These are phyloP conservation scores for Nicotiana paniculata DNA, from an alignment of 257 asterid species.

Conservation along the genomic window DNA sequence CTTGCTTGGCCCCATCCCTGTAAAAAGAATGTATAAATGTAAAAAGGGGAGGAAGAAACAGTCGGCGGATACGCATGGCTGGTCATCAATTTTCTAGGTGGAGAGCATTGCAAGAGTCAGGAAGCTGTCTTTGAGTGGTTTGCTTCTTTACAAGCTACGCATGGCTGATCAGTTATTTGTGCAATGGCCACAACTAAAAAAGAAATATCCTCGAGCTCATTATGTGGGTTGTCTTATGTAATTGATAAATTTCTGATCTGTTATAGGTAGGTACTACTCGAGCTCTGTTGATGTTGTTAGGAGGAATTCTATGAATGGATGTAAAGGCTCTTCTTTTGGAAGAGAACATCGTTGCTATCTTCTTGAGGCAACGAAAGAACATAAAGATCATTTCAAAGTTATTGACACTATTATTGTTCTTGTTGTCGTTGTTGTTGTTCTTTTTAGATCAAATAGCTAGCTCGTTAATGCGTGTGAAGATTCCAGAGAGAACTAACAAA, in stretches of 20 bases:
- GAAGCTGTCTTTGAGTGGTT: slow-evolving; percentile 79
- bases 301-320: background rate
- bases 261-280: background rate
- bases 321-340: background rate
- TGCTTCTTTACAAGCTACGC: slow-evolving; percentile 67
- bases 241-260: background rate
- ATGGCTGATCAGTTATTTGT: slow-evolving; percentile 88
- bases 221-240: slow-evolving; percentile 88
- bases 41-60: background rate
- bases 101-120: slow-evolving; percentile 95
- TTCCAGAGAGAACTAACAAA: background rate
- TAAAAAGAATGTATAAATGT: background rate
- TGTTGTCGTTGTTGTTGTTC: background rate
- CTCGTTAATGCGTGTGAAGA: background rate
- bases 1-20: background rate
- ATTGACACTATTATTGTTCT: background rate
- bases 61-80: background rate
- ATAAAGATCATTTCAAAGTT: background rate
- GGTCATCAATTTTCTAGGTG: slow-evolving; percentile 83
- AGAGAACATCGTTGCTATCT: background rate
- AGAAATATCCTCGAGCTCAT: slow-evolving; percentile 68
- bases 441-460: background rate
- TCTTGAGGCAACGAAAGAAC: background rate
- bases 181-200: slow-evolving; percentile 87
- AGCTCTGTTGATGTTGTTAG: background rate